These are phyloP conservation scores for Aspergillus sp. DNA, from an alignment of 2,329 filamentous ascomycete species.

Conservation along the genomic window DNA sequence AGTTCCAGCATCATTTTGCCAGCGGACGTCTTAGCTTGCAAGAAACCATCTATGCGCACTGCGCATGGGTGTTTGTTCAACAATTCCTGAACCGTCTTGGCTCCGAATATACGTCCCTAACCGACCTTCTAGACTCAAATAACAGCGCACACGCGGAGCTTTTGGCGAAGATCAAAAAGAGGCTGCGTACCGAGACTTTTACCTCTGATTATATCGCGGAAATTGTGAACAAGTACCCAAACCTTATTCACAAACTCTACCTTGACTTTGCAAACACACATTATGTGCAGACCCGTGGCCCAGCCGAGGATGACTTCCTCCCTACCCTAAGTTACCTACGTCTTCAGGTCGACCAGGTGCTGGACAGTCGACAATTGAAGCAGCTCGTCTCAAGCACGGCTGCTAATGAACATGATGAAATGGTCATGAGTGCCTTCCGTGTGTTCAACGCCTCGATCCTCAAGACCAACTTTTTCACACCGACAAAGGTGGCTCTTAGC, in stretches of 20 bases:
- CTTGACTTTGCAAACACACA: constrained; percentile 89
- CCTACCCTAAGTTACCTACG: constrained; percentile 68
- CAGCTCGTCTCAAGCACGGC: constrained; percentile 77
- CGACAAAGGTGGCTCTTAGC: constrained; percentile 95
- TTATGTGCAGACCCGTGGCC: constrained; percentile 65
- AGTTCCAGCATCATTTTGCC: constrained; percentile 87
- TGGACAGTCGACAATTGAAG: constrained; percentile 72
- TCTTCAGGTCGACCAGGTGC: constrained; percentile 68
- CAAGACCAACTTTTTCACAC: constrained; percentile 98
- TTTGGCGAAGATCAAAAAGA: constrained; percentile 90
- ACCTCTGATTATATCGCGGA: constrained; percentile 97
- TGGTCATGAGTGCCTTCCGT: constrained; percentile 96
- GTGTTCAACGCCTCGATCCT: constrained; percentile 91
- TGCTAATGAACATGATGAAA: constrained; percentile 90
- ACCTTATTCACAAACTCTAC: constrained; percentile 83
- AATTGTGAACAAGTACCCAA: constrained; percentile 89
- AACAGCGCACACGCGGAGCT: constrained; percentile 85
- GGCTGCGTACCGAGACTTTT: constrained; percentile 93
- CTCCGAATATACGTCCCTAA: constrained; percentile 85
- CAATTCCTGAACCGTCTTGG: constrained; percentile 96
- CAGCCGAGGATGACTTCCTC: constrained; percentile 65
- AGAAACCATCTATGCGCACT: constrained; percentile 96
- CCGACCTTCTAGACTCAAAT: constrained; percentile 73
- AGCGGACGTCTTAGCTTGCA: constrained; percentile 84
- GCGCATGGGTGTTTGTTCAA: constrained; percentile 94